A percentile compares a stretch with the other conserved stretches of the same genome.
Conservation (phyloP, 2,329 filamentous ascomycete species). For the Hortaea sp. region DNA sequence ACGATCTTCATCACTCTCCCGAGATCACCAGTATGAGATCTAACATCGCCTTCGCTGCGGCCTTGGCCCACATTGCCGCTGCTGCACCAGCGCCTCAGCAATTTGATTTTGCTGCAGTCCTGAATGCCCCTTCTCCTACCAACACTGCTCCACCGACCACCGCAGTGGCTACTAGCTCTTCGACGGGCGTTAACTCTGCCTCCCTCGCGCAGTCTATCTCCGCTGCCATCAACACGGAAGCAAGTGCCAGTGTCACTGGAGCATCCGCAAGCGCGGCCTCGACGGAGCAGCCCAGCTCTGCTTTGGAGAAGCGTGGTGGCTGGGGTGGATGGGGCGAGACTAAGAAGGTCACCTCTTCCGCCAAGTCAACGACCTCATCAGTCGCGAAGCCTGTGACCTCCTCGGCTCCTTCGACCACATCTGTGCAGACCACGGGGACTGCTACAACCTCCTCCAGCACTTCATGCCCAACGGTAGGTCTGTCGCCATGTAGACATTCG, state of each 20-base stretch:
- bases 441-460: conserved; percentile 11
- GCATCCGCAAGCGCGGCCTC: conserved; percentile 5
- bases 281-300: background rate
- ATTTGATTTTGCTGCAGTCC: conserved; percentile 11
- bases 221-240: conserved; percentile 10
- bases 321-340: background rate
- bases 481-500: background rate
- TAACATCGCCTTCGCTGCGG: conserved; percentile 8
- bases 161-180: conserved; percentile 1
- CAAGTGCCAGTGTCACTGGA: conserved; percentile 9
- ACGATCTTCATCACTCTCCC: background rate
- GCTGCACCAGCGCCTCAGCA: conserved; percentile 8
- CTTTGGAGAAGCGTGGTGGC: background rate
- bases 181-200: background rate
- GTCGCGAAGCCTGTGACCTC: conserved; percentile 1
- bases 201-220: conserved; percentile 4
- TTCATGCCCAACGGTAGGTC: conserved; percentile 14
- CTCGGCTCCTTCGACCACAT: background rate
- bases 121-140: conserved; percentile 9
- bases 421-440: conserved; percentile 6
- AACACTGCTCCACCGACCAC: conserved; percentile 9
- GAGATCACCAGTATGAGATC: conserved; percentile 3
- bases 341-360: conserved; percentile 4
- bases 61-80: conserved; percentile 9
- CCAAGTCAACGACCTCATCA: conserved; percentile 3